phyloP scores from a whole-genome alignment of 257 asterid genomes.

The Gentiana straminea region DNA sequence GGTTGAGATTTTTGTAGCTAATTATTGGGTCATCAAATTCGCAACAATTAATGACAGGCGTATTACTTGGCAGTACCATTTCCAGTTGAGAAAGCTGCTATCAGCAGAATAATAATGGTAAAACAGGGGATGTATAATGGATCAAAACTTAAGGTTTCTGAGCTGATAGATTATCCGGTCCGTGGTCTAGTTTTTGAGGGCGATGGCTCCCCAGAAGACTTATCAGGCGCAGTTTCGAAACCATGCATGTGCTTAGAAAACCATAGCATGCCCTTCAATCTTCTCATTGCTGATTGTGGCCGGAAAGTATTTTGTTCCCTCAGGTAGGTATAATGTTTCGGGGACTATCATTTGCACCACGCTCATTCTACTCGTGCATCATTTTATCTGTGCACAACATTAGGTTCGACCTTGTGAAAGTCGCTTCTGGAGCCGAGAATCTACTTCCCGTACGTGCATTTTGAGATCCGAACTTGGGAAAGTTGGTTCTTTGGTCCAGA shows the following conservation, averaged over 20 bases:
- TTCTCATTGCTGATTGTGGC: conserved; percentile 55
- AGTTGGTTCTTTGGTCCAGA: too few species aligned
- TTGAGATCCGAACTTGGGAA: too few species aligned
- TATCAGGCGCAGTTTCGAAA: conserved; percentile 38
- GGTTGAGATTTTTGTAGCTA: background rate
- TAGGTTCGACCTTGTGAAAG: too few species aligned
- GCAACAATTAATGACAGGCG: conserved; percentile 27
- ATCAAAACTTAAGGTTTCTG: conserved; percentile 34
- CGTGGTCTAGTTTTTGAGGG: conserved; percentile 60
- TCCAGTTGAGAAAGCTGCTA: conserved; percentile 61
- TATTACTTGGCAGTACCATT: conserved; percentile 52
- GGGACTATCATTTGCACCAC: too few species aligned
- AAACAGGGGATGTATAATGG: conserved; percentile 28
- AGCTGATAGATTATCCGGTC: conserved; percentile 50
- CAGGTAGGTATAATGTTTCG: conserved; percentile 31
- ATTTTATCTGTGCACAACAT: too few species aligned
- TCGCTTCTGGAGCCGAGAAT: too few species aligned
- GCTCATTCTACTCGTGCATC: too few species aligned
- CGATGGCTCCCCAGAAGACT: conserved; percentile 25
- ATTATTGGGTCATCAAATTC: background rate
- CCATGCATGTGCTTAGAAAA: conserved; percentile 54
- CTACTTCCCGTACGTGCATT: too few species aligned
- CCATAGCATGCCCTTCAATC: conserved; percentile 49
- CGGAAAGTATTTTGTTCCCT: conserved; percentile 49
- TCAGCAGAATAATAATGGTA: conserved; percentile 29